A percentile compares a stretch with the other conserved stretches of the same genome.
phyloP scores from a whole-genome alignment of 2,329 filamentous ascomycete species.

The Diaporthe nobilis region DNA sequence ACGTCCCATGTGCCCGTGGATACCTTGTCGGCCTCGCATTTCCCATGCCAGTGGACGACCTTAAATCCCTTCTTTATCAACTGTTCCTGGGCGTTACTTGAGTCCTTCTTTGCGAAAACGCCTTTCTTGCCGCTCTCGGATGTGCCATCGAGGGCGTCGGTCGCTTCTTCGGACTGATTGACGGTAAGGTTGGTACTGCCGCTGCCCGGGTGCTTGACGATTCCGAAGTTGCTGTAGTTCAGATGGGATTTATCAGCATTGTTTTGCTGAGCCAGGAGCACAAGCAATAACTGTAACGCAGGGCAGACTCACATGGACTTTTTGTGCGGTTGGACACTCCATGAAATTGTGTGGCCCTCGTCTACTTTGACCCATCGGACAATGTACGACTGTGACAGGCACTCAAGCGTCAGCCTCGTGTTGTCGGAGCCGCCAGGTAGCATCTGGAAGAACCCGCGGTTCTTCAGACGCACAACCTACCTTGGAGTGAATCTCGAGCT shows the following conservation, averaged over 20 bases:
- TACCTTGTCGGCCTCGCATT: conserved; percentile 96
- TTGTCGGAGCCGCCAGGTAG: conserved; percentile 29
- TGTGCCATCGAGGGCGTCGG: conserved; percentile 51
- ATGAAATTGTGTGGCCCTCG: conserved; percentile 92
- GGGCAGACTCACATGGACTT: conserved; percentile 82
- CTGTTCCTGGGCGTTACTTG: conserved; percentile 73
- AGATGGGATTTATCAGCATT: conserved; percentile 18
- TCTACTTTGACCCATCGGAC: conserved; percentile 97
- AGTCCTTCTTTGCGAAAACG: conserved; percentile 69
- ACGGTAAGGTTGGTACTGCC: conserved; percentile 66
- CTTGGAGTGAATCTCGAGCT: conserved; percentile 97
- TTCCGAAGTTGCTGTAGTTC: conserved; percentile 83
- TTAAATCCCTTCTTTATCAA: conserved; percentile 77
- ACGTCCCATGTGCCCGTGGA: conserved; percentile 92
- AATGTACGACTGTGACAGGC: conserved; percentile 84
- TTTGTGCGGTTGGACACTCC: conserved; percentile 98
- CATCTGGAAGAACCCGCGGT: conserved; percentile 5
- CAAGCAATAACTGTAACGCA: not conserved
- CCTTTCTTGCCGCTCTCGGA: conserved; percentile 57
- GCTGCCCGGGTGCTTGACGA: conserved; percentile 95
- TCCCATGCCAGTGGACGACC: conserved; percentile 87
- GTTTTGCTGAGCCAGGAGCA: not conserved
- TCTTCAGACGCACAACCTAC: conserved; percentile 64
- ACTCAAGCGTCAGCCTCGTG: conserved; percentile 43
- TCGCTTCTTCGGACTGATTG: conserved; percentile 57